Percentiles rank a stretch among this genome's conserved stretches.
Conservation (phyloP, 2,329 filamentous ascomycete species). For the Neobulgaria alba region DNA sequence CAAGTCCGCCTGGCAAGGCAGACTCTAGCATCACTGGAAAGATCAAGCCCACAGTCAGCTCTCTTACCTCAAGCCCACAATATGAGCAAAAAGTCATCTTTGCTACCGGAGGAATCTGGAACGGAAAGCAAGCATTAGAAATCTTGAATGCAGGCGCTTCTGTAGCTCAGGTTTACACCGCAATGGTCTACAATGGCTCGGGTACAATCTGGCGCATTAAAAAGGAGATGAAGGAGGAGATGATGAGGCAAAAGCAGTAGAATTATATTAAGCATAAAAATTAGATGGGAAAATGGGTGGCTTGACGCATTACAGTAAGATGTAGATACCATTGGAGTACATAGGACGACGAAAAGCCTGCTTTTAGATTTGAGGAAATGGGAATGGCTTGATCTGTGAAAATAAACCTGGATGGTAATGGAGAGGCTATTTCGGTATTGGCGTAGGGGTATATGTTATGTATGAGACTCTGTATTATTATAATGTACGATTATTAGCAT, state of each 20-base stretch:
- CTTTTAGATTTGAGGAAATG: too few species aligned
- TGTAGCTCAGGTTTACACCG: conserved; percentile 88
- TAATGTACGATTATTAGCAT: too few species aligned
- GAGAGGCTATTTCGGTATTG: too few species aligned
- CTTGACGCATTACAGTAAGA: too few species aligned
- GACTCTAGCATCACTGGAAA: too few species aligned
- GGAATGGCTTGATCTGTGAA: too few species aligned
- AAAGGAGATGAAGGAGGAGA: conserved; percentile 44
- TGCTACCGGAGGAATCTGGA: conserved; percentile 87
- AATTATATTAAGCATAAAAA: background rate
- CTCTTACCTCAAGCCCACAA: background rate
- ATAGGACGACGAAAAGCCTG: too few species aligned
- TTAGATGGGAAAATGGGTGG: too few species aligned
- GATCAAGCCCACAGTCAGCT: background rate
- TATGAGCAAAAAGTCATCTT: conserved; percentile 68
- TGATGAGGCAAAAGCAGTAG: conserved; percentile 34
- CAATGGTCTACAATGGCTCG: conserved; percentile 51
- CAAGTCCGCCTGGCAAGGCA: conserved; percentile 20
- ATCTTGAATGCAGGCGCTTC: conserved; percentile 83
- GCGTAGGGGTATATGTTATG: too few species aligned
- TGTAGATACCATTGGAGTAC: too few species aligned
- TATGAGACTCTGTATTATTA: too few species aligned
- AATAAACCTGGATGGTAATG: too few species aligned
- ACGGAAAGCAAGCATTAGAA: conserved; percentile 72
- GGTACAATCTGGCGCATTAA: conserved; percentile 61